Percentiles rank a stretch among this genome's conserved stretches.
Evolutionary conservation across 2,329 filamentous ascomycete genomes (phyloP).

Genomic region (Alternaria sp.): DNA sequence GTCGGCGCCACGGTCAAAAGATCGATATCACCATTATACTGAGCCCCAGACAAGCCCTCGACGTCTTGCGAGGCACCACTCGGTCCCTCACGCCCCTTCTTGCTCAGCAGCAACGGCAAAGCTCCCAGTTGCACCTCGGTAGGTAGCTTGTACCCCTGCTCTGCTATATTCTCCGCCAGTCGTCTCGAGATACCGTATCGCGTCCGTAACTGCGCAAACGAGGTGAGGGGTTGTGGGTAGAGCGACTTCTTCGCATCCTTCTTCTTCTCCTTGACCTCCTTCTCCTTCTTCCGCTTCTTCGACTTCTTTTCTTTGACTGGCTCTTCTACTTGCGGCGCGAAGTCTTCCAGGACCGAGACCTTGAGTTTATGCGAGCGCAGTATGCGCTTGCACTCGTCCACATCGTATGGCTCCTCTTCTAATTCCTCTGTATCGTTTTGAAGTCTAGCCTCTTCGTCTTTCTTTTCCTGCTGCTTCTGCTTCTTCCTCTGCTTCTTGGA

Average conservation of each 20-base stretch:
- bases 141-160: constrained; percentile 85
- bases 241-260: constrained; percentile 67
- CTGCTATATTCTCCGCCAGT: constrained; percentile 77
- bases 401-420: constrained; percentile 56
- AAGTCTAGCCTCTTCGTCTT: constrained; percentile 4
- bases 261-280: constrained; percentile 46
- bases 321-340: constrained; percentile 40
- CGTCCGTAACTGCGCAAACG: constrained; percentile 74
- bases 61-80: constrained; percentile 48
- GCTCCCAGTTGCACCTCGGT: constrained; percentile 93
- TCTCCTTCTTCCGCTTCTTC: constrained; percentile 56
- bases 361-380: constrained; percentile 84
- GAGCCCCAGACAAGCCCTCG: constrained; percentile 22
- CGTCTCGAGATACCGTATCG: constrained; percentile 76
- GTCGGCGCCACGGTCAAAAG: constrained; percentile 91
- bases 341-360: constrained; percentile 72
- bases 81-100: constrained; percentile 30
- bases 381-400: constrained; percentile 75
- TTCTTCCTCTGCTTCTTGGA: constrained; percentile 26
- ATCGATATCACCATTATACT: constrained; percentile 62
- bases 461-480: constrained; percentile 11
- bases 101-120: constrained; percentile 75
- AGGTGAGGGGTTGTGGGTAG: constrained; percentile 78
- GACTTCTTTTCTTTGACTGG: constrained; percentile 63
- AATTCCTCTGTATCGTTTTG: constrained; percentile 2